Base-by-base conservation (phyloP, 768 basidiomycete genomes). In the Mrakia blollopis region DNA sequence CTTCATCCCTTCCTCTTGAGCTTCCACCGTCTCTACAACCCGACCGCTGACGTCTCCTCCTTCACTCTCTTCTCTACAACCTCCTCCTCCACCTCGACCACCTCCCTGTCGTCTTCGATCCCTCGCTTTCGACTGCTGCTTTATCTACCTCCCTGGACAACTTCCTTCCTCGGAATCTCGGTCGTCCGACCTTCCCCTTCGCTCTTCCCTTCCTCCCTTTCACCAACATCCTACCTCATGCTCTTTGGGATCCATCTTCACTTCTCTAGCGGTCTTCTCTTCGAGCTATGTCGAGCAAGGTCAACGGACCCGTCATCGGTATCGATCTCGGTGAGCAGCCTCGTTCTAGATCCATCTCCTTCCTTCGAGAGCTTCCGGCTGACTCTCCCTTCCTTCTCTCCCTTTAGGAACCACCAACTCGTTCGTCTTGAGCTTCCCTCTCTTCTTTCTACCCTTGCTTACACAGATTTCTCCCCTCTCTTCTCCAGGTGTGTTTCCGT, bases 271-370 rank as follows among this genome's bases (percentile, higher is more conserved):
- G 62, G 62, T 63, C 62, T 7, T 63, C 62, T 13, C 30, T 63
- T 35, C 75, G 75, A 61, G 68, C 75, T 39, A 76, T 76, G 75
- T 76, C 75, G 28, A 76, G 72, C 80, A 97, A 96, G 88, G 92
- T 96, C 84, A 89, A 87, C 79, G 94, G 82, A 37, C 92, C 94
- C 72, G 93, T 97, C 78, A 87, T 95, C 84, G 93, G 95, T 86
- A 98, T 98, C 86, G 95, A 98, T 86, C 87, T 98, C 87, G 95
- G 94, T 63, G 30, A 63, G 62, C 21, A 57, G 93, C 54, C n/a
- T 71, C 39, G 37, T 28, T 71, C 44, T 52, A 23, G 23, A 30
- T 71, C 47, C 25, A 30, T 39, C 50, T 71, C 70, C n/a, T 30
- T 21, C n/a, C 37, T 7, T 18, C 39, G 93, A 92, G 41, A 69